Base-by-base conservation (phyloP, 1,284 basidiomycete genomes). In the Psilocybe mexicana region DNA sequence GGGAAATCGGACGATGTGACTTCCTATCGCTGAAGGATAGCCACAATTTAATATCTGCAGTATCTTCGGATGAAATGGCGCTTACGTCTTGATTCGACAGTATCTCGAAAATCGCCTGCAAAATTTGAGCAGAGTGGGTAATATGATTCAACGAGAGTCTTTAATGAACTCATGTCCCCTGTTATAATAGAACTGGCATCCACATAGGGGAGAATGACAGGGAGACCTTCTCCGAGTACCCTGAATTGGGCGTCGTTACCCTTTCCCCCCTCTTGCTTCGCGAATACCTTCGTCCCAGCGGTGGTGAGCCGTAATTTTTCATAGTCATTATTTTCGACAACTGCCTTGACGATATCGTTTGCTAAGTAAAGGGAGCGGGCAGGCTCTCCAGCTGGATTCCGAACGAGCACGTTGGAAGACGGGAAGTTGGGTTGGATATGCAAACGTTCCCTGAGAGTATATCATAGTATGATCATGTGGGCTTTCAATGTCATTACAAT, bases 281-380 rank as follows among this genome's bases (percentile, higher is more conserved):
- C 79, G 69, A 90, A 83, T 11, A 89, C 84, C 73, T 97, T 97
- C 57, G 96, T 94, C 33, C 97, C 97, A 43, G 92, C 91, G 35
- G 92, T 89, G 67, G 96, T 89, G 58, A 99, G 84, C 1, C 97
- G 88, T 57, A 98, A 81, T 26, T 88, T 86, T 42, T 86, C 84
- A 70, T 90, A 96, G 72, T 95, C 89, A 70, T 98, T 98, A 70
- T 88, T 80, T 49, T 81, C 70, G 59, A 98, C 82, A 61, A 99
- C 81, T 14, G 81, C 76, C 72, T 90, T 93, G 66, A 96, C 90
- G 61, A 92, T 78, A 66, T 89, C 85, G 66, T 96, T 97, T 54
- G 92, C 90, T 62, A 98, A 80, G 79, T 98, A 98, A 52, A 98
- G 80, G 6, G 92, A 91, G 43, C 96, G 88, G 24, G 90, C 81